A percentile compares a stretch with the other conserved stretches of the same genome.
These are phyloP conservation scores for Orbilia oligospora DNA, from an alignment of 2,329 filamentous ascomycete species.

Conservation along the genomic window DNA sequence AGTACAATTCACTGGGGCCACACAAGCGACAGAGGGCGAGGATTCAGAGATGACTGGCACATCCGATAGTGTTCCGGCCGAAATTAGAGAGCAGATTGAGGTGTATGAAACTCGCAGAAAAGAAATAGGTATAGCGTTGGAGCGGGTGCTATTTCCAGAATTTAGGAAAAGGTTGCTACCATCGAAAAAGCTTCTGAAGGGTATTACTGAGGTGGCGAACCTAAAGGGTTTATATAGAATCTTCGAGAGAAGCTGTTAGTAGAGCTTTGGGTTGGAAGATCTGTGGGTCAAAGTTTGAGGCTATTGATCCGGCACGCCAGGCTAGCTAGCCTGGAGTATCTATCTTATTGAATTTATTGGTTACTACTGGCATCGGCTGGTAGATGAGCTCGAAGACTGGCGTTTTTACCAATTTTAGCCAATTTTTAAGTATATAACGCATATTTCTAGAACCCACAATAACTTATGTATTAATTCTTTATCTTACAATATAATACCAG, in stretches of 20 bases:
- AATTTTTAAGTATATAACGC: not conserved
- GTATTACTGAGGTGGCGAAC: conserved; percentile 88
- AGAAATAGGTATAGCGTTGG: conserved; percentile 81
- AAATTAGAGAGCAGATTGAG: conserved; percentile 68
- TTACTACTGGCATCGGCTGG: not conserved
- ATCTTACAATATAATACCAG: no score
- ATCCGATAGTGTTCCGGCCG: conserved; percentile 67
- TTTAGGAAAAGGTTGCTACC: conserved; percentile 86
- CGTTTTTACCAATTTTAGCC: not conserved
- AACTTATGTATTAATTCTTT: no score
- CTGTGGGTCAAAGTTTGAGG: not conserved
- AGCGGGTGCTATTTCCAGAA: conserved; percentile 90
- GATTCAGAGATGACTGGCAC: conserved; percentile 66
- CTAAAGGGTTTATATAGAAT: conserved; percentile 93
- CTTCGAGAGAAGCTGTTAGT: conserved; percentile 85
- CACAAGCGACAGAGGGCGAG: conserved; percentile 61
- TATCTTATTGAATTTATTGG: not conserved
- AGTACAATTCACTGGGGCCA: conserved; percentile 60
- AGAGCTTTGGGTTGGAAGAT: conserved; percentile 63
- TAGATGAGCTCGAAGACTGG: not conserved
- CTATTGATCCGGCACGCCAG: not conserved
- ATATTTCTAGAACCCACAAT: not conserved
- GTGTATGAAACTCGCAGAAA: conserved; percentile 72
- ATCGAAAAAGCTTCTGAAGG: conserved; percentile 81
- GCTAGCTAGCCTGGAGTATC: not conserved